Conservation (phyloP, 345 rosid species). For the Raphanus raphanistrum region DNA sequence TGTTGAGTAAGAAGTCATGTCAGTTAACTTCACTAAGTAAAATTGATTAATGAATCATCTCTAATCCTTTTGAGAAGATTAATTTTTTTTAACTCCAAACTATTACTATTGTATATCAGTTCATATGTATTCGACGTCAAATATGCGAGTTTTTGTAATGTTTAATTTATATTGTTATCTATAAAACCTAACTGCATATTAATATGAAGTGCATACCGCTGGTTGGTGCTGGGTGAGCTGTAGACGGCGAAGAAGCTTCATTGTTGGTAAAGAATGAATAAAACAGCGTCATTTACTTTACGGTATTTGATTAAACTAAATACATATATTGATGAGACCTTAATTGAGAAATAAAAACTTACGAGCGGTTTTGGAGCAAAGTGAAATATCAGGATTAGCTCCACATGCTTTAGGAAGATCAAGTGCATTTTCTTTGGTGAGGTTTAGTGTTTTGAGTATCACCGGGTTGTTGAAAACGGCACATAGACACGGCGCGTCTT, state of each 20-base stretch:
- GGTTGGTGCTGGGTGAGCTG: conserved; percentile 3
- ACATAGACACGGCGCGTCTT: conserved; percentile 51
- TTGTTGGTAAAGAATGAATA: background rate
- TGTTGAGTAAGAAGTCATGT: conserved; percentile 1
- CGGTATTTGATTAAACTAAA: background rate
- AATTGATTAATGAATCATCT: background rate
- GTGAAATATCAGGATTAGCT: conserved; percentile 38
- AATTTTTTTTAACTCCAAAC: background rate
- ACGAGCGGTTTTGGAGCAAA: conserved; percentile 39
- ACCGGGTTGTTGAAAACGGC: conserved; percentile 33
- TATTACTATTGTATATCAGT: background rate
- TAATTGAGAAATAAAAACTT: background rate
- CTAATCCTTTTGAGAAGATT: background rate
- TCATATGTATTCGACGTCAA: background rate
- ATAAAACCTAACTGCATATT: background rate
- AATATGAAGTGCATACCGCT: conserved; percentile 20
- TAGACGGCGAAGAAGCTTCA: conserved; percentile 23
- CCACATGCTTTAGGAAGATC: conserved; percentile 56
- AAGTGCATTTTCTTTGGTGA: conserved; percentile 49
- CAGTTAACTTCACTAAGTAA: background rate
- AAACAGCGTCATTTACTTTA: background rate
- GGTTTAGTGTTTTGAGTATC: conserved; percentile 36
- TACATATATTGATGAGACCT: background rate
- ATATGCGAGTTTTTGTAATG: background rate
- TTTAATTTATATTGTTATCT: background rate